Base-by-base conservation (phyloP, 768 basidiomycete genomes). In the Naganishia onofrii region DNA sequence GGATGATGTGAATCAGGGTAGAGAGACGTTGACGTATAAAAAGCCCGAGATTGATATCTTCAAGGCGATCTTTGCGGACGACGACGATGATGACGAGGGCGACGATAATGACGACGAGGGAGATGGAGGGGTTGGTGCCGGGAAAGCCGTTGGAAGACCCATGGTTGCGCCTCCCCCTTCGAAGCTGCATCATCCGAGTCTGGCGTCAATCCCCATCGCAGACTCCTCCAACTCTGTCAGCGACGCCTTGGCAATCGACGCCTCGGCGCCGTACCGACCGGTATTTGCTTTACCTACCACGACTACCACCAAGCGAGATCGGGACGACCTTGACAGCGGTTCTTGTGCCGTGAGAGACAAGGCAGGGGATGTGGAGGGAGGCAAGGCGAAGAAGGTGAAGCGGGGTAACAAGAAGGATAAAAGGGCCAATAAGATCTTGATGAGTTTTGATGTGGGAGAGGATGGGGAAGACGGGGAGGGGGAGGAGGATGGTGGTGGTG, bases 61-160 rank as follows among this genome's bases (percentile, higher is more conserved):
- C 85, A 96, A 95, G 79, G 93, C 95, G 3, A 97, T 99, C 71
- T 99, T 99, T 78, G 94, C 93, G 13, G 93, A 91, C 81, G 92
- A 92, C 71, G 91, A 92, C 54, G 93, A 95, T 75, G 90, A 91
- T 42, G 88, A 88, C 21, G 90, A 88, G 10, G 88, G 88, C 2
- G 91, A 92, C 3, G 85, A 84, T 0, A 83, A 82, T 21, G 81
- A 76, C 26, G 76, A 81, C 63, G 56, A 74, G 66, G 38, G 29
- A 63, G 36, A 26, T 38, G 13, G 13, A 26, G 23, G 38, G 75
- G 79, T 17, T 76, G 78, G 26, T 29, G 15, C 31, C 5, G 36
- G 38, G n/a, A 32, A 8, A 2, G 10, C 34, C 6, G 6, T 12
- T 36, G 34, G 6, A 36, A 12, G 12, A 36, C 34, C 38, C 26